Evolutionary conservation across 208 protist species (phyloP), one percentile per base, ranked within the genome.

Genomic region (Trypanosoma mega): DNA sequence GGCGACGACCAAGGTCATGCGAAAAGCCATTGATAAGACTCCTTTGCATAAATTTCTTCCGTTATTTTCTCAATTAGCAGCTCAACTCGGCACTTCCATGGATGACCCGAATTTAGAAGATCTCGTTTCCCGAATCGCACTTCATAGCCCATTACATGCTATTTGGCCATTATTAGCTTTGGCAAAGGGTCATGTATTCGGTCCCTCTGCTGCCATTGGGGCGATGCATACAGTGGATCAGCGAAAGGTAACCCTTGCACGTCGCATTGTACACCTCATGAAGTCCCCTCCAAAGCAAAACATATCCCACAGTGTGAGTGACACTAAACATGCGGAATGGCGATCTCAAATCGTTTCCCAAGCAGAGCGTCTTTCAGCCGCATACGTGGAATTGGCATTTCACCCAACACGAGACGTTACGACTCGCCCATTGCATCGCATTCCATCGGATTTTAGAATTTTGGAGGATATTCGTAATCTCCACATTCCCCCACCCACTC

Each of bases 311-410:
- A 37, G n/a, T n/a, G n/a, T n/a, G 6, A 39, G 8, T 39, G 34
- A 39, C 12, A 12, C 12, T 6, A 6, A 39, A 39, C 8, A 12
- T 16, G 34, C 6, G 8, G 31, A 46, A 24, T 59, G 51, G 49
- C 8, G 50, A 44, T 12, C 29, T 24, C 4, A 50, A 24, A 1
- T 78, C 27, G 47, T 96, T 1, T 34, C 46, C 27, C 68, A 90
- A 3, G 76, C 82, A 5, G 63, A 81, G 34, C 37, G 61, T 29
- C 77, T 96, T 18, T 86, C 76, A 29, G 74, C 74, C 1, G 79
- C 87, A 24, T 96, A 96, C 56, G 78, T 94, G 18, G 75, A 94
- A 70, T 67, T 96, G 2, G 90, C 86, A 9, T 86, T 81, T 39
- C 51, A 85, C 57, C 55, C 55, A 21, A 57, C 66, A 12, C 37